Evolutionary conservation across 495 filamentous ascomycete genomes (phyloP).

Genomic region (Recurvomyces mirabilis): DNA sequence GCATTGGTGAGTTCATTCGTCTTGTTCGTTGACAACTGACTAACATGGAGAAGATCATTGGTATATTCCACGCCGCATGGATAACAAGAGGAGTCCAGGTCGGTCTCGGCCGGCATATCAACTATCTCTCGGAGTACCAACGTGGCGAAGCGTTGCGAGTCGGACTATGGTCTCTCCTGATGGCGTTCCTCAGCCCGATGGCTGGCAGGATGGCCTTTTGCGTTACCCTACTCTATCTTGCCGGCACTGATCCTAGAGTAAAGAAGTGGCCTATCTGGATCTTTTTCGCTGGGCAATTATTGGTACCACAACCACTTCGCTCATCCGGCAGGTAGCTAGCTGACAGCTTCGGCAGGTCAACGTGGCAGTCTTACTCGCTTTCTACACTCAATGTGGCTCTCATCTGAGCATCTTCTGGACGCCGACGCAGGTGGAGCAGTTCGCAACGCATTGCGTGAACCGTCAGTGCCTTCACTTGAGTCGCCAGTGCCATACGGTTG

Average conservation of each 20-base stretch:
- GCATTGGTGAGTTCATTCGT: background rate
- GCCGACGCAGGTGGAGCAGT: background rate
- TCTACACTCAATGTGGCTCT: conserved; percentile 13
- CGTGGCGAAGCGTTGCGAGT: background rate
- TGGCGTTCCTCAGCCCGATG: conserved; percentile 14
- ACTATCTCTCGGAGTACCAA: conserved; percentile 4
- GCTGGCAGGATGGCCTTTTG: conserved; percentile 14
- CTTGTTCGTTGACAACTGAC: no score
- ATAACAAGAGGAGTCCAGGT: conserved; percentile 1
- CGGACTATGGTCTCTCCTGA: conserved; percentile 4
- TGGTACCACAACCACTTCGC: background rate
- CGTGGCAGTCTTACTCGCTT: conserved; percentile 6
- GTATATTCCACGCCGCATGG: conserved; percentile 7
- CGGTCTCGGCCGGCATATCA: conserved; percentile 15
- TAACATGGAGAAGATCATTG: background rate
- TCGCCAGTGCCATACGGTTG: background rate
- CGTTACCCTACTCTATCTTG: conserved; percentile 15
- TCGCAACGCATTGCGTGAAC: conserved; percentile 2
- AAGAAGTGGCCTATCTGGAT: conserved; percentile 14
- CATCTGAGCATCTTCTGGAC: conserved; percentile 11
- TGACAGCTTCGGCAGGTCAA: conserved; percentile 2
- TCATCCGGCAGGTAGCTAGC: conserved; percentile 1
- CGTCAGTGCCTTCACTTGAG: background rate
- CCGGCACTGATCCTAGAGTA: conserved; percentile 14
- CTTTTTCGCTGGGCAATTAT: conserved; percentile 1